Conservation (phyloP, 208 protist genomes). For the Wallacemonas sp. region DNA sequence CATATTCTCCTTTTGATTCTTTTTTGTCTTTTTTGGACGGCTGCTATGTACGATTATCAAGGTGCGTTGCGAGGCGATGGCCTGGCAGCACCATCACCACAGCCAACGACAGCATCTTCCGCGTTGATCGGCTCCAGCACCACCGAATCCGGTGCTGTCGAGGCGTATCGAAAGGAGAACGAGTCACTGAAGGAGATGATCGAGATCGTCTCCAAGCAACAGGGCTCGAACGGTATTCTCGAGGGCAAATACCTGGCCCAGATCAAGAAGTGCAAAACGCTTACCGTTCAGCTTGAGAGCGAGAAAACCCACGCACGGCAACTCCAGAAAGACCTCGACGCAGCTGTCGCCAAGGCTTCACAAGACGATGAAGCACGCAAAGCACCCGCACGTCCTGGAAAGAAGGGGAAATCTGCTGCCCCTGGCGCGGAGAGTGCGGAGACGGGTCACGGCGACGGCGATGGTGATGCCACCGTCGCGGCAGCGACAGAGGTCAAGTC, state of each 20-base stretch:
- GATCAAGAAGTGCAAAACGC: conserved; percentile 36
- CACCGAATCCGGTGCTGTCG: background rate
- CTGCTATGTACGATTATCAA: conserved; percentile 16
- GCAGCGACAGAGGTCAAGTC: conserved; percentile 12
- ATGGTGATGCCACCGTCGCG: conserved; percentile 6
- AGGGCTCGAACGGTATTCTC: conserved; percentile 31
- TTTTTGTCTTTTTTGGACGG: conserved; percentile 13
- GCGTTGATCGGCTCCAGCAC: too few relatives aligned
- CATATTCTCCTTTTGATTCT: too few relatives aligned
- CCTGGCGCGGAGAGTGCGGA: background rate
- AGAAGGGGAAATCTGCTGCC: conserved; percentile 13
- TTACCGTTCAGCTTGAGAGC: conserved; percentile 57
- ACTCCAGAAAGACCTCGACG: conserved; percentile 30
- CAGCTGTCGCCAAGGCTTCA: background rate
- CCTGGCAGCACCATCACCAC: conserved; percentile 10
- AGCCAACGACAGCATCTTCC: background rate
- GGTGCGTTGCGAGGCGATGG: conserved; percentile 4
- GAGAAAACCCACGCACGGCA: conserved; percentile 37
- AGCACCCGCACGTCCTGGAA: conserved; percentile 3
- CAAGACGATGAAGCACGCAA: background rate
- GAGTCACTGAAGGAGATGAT: conserved; percentile 17
- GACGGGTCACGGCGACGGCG: background rate
- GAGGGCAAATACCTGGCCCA: conserved; percentile 71
- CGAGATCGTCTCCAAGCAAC: conserved; percentile 6
- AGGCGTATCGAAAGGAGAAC: conserved; percentile 18